Conservation (phyloP, 2,329 filamentous ascomycete genomes). For the Trichoderma koningii region DNA sequence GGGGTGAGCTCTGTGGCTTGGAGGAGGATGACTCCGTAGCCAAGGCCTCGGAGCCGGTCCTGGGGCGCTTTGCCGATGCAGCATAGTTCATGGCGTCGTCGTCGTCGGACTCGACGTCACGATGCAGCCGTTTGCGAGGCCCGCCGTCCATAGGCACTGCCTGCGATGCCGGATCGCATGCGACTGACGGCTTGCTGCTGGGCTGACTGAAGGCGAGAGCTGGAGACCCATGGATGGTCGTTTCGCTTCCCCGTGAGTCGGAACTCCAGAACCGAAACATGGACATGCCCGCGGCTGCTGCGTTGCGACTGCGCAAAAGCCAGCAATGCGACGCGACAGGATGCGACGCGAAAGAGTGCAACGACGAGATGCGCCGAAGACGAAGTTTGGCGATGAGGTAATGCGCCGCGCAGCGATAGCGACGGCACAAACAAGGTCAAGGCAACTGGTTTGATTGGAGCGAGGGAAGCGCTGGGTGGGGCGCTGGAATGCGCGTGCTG, state of each 20-base stretch:
- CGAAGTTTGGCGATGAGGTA: conserved; percentile 15
- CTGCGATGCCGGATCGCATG: conserved; percentile 33
- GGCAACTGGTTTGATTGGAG: conserved; percentile 23
- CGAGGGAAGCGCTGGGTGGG: conserved; percentile 26
- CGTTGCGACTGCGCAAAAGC: conserved; percentile 16
- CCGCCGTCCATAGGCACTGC: conserved; percentile 20
- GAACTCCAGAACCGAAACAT: conserved; percentile 66
- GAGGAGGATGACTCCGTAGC: conserved; percentile 27
- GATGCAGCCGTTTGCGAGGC: conserved; percentile 40
- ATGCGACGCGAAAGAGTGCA: conserved; percentile 32
- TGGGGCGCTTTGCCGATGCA: conserved; percentile 48
- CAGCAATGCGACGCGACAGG: conserved; percentile 31
- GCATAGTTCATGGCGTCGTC: conserved; percentile 30
- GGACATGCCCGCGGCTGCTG: conserved; percentile 45
- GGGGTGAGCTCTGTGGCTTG: conserved; percentile 29
- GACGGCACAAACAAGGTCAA: conserved; percentile 8
- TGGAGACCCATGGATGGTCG: conserved; percentile 47
- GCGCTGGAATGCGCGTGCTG: conserved; percentile 36
- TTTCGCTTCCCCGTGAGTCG: conserved; percentile 60
- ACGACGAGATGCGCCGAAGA: conserved; percentile 19
- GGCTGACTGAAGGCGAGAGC: conserved; percentile 41
- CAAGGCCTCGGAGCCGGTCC: conserved; percentile 34
- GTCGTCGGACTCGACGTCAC: conserved; percentile 35
- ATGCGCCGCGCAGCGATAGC: conserved; percentile 10
- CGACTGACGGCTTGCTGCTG: conserved; percentile 40